These are phyloP conservation scores for Hyaloscypha variabilis DNA, from an alignment of 495 filamentous ascomycete genomes.

Conservation along the genomic window DNA sequence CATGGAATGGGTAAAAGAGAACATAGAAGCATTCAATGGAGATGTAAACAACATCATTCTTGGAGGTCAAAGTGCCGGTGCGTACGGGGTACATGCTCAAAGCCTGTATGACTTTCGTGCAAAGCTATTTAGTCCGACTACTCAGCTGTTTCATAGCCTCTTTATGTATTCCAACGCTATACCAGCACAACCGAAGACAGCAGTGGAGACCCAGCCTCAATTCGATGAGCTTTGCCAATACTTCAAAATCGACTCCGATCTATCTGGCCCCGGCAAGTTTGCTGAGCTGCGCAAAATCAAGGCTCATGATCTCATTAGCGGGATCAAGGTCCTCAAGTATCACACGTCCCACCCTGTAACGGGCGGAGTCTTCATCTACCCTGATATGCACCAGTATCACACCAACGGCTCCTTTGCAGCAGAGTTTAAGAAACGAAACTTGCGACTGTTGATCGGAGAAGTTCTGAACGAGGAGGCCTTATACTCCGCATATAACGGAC, in stretches of 20 bases:
- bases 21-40: slow-evolving; percentile 42
- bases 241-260: neutral
- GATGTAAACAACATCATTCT: slow-evolving; percentile 39
- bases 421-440: slow-evolving; percentile 8
- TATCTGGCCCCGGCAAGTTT: neutral
- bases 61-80: slow-evolving; percentile 53
- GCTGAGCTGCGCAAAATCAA: slow-evolving; percentile 7
- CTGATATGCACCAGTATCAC: slow-evolving; percentile 3
- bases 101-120: neutral
- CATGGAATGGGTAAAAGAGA: slow-evolving; percentile 47
- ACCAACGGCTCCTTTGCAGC: slow-evolving; percentile 7
- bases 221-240: slow-evolving; percentile 13
- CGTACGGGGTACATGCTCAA: slow-evolving; percentile 8
- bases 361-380: slow-evolving; percentile 3
- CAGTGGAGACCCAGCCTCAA: neutral
- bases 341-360: slow-evolving; percentile 12
- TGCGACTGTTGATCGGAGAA: slow-evolving; percentile 8
- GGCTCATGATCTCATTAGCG: neutral
- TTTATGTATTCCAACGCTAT: slow-evolving; percentile 15
- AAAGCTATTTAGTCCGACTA: neutral
- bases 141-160: neutral
- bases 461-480: slow-evolving; percentile 12
- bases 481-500: slow-evolving; percentile 8
- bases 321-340: slow-evolving; percentile 9
- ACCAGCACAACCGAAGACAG: slow-evolving; percentile 7